Conservation (phyloP, 2,329 filamentous ascomycete genomes). For the Talaromyces piceae region DNA sequence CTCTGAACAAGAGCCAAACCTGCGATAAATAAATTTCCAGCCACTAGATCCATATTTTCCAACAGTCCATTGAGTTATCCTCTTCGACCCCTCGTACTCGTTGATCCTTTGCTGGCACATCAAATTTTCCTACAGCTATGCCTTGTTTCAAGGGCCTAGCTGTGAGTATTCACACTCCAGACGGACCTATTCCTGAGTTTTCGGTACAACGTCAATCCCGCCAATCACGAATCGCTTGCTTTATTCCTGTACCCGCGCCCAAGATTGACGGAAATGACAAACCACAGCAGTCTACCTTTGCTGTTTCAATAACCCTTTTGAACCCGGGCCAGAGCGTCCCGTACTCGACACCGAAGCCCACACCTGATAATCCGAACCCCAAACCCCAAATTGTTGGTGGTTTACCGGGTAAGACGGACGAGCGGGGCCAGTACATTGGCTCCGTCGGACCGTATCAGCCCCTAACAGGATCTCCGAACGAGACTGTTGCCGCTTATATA, state of each 20-base stretch:
- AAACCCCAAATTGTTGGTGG: constrained; percentile 74
- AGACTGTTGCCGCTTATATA: constrained; percentile 97
- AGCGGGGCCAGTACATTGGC: constrained; percentile 47
- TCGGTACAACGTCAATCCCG: constrained; percentile 91
- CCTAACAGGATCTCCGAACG: constrained; percentile 85
- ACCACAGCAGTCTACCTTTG: constrained; percentile 90
- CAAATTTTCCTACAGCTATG: constrained; percentile 43
- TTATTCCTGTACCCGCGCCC: constrained; percentile 89
- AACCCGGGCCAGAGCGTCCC: constrained; percentile 83
- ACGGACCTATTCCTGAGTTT: constrained; percentile 78
- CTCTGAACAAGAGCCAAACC: not conserved
- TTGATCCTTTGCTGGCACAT: not conserved
- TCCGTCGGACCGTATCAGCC: constrained; percentile 79
- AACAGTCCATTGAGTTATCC: not conserved
- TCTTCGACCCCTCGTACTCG: not conserved
- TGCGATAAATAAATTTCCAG: not conserved
- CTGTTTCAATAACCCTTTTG: constrained; percentile 93
- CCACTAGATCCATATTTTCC: not conserved
- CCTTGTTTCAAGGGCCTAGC: constrained; percentile 99
- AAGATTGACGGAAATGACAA: constrained; percentile 66
- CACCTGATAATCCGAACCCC: constrained; percentile 67
- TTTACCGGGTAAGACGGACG: constrained; percentile 48
- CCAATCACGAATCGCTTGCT: constrained; percentile 86
- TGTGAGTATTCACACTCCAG: constrained; percentile 84
- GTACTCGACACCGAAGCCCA: constrained; percentile 82